Conservation (phyloP, 1,284 basidiomycete genomes). For the Apiotrichum domesticum region DNA sequence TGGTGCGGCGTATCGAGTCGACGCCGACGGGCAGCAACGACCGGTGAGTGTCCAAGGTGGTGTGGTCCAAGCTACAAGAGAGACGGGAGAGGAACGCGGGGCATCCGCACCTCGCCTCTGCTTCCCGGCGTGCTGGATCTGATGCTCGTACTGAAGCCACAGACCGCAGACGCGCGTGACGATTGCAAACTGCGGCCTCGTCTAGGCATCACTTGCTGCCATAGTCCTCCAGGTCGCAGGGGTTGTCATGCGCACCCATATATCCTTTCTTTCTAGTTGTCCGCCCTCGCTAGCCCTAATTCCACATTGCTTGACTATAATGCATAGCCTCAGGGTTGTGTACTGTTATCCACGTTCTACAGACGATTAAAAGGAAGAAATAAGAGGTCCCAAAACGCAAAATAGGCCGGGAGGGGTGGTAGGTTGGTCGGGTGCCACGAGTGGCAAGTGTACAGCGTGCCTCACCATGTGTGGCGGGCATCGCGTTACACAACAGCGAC, state of each 20-base stretch:
- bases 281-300: no score
- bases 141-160: neutral
- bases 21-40: conserved; percentile 65
- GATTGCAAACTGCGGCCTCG: neutral
- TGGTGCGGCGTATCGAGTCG: conserved; percentile 85
- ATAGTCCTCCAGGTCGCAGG: no score
- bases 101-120: neutral
- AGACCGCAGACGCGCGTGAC: neutral
- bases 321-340: neutral
- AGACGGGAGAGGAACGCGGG: neutral
- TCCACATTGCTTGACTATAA: conserved; percentile 1
- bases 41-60: conserved; percentile 3
- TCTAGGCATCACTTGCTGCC: neutral
- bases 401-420: no score
- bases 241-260: no score
- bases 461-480: no score
- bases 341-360: neutral
- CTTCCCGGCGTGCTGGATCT: no score
- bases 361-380: neutral
- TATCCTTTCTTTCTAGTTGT: neutral
- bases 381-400: no score
- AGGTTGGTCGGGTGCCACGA: no score
- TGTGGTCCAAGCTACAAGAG: no score
- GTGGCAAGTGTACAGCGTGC: no score
- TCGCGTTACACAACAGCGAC: no score